These are phyloP conservation scores for Salix exigua DNA, from an alignment of 345 rosid species.

Conservation along the genomic window DNA sequence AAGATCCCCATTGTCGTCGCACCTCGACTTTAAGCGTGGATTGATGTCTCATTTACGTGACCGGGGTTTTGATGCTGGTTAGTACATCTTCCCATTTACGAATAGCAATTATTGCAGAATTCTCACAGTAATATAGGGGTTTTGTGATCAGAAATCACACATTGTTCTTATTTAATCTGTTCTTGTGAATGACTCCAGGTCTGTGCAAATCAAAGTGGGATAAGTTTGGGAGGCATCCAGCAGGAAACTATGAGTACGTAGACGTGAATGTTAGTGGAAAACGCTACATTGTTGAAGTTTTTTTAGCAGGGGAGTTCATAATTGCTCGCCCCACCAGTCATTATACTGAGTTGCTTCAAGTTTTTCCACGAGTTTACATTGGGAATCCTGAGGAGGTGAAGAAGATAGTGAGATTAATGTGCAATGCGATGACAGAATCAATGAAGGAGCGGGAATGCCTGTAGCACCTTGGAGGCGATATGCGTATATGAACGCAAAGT, in stretches of 20 bases:
- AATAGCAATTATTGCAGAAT: too few relatives aligned
- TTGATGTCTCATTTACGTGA: slow-evolving; percentile 53
- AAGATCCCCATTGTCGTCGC: slow-evolving; percentile 1
- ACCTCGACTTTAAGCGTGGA: slow-evolving; percentile 33
- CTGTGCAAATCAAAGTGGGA: slow-evolving; percentile 89
- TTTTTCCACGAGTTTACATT: slow-evolving; percentile 47
- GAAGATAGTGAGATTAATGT: slow-evolving; percentile 60
- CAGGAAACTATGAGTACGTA: slow-evolving; percentile 62
- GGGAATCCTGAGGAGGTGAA: slow-evolving; percentile 54
- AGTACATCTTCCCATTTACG: slow-evolving; percentile 7
- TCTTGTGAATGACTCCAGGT: slow-evolving; percentile 32
- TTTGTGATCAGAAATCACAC: too few relatives aligned
- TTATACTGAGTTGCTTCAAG: slow-evolving; percentile 38
- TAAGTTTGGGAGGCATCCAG: slow-evolving; percentile 46
- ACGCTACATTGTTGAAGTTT: slow-evolving; percentile 61
- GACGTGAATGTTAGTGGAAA: slow-evolving; percentile 43
- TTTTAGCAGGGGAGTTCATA: slow-evolving; percentile 49
- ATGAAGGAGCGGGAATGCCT: slow-evolving; percentile 44
- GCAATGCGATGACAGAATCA: slow-evolving; percentile 48
- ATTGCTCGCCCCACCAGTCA: slow-evolving; percentile 60
- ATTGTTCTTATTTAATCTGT: too few relatives aligned
- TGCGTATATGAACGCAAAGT: slow-evolving; percentile 72
- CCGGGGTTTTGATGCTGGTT: slow-evolving; percentile 81
- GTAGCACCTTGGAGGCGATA: slow-evolving; percentile 87
- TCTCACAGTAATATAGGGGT: too few relatives aligned